Base-by-base conservation (phyloP, 208 protist species). In the Angomonas ambiguus region DNA sequence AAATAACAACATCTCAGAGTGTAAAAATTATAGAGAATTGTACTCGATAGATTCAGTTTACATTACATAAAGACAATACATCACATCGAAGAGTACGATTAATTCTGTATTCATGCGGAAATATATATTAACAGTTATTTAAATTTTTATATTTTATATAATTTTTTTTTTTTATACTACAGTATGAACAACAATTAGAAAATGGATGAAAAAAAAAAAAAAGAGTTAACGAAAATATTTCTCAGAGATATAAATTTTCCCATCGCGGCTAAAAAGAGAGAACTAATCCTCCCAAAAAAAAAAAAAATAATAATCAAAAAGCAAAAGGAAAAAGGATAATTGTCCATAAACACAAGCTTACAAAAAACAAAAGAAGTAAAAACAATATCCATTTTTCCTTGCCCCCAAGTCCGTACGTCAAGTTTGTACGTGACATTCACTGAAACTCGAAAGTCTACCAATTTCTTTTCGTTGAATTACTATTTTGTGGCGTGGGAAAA, bases 81-180 rank as follows among this genome's bases (percentile, higher is more conserved):
- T 41, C 8, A 41, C 35, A 41, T 41, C 35, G 13, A 5, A 41
- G 8, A 41, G 35, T 41, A 18, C 35, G 18, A 53, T 53, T 20
- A 53, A 27, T 53, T 53, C 24, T 53, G 3, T 27, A 53, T 53
- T 27, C 3, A 27, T 22, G 13, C 13, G 4, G 16, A 53, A 53
- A 13, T 27, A 5, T 5, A 53, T 27, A 13, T 53, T 41, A 18
- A n/a, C n/a, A 18, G 5, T 41, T 41, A 18, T 41, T 41, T 41
- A 41, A 41, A 18, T 41, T 18, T 41, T 20, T 53, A 20, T 53
- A 8, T 27, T 22, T 53, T 20, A n/a, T 27, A 4, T 5, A 53
- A 8, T 5, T 24, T 53, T 24, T 53, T 53, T 53, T 53, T 53
- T 53, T 53, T 53, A 27, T 53, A 27, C 24, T 53, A 45, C 38